Evolutionary conservation across 164 flowering plant species (phyloP), one percentile per base, ranked within the genome.

Genomic region (Kingdonia uniflora): DNA sequence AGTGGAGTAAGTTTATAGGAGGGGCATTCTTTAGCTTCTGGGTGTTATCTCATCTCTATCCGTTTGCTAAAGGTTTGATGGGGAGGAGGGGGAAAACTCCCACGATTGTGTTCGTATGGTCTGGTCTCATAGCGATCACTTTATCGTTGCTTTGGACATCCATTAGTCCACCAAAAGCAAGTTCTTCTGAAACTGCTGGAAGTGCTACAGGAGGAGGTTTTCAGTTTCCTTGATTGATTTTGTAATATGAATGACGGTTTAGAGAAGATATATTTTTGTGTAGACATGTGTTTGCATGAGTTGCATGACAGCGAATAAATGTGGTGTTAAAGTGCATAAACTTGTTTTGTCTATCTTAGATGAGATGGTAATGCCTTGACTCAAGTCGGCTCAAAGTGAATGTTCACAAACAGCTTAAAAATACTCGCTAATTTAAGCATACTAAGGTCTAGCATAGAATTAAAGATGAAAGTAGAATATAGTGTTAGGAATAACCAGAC

Each of bases 21-120:
- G 88, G 94, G 0, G 84, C 77, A 0, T 85, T 85, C 64, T 85
- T 85, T 42, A 80, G 87, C 65, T 78, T 82, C 46, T 85, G 94
- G 94, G 94, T 85, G 44, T 64, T 85, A 68, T 80, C 79, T 19
- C 94, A 85, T 67, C 51, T 77, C 52, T 85, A 85, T 49, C 94
- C 95, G 2, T 85, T 85, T 15, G 95, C 95, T 2, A 85, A 85
- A 39, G 95, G 95, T 5, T 57, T 85, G 63, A 82, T 85, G 89
- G 94, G 94, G 1, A 72, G 81, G 57, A 65, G 85, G 61, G 68
- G 83, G 19, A 85, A 80, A 72, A 79, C 88, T 0, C 94, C 89
- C 0, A 82, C 94, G 0, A 82, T 81, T 23, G 94, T 81, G 19
- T 76, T 78, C 42, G 86, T 84, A 1, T 81, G 94, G 94, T 70